Evolutionary conservation across 2,329 filamentous ascomycete genomes (phyloP).

Genomic region (Diplocarpon rosae): DNA sequence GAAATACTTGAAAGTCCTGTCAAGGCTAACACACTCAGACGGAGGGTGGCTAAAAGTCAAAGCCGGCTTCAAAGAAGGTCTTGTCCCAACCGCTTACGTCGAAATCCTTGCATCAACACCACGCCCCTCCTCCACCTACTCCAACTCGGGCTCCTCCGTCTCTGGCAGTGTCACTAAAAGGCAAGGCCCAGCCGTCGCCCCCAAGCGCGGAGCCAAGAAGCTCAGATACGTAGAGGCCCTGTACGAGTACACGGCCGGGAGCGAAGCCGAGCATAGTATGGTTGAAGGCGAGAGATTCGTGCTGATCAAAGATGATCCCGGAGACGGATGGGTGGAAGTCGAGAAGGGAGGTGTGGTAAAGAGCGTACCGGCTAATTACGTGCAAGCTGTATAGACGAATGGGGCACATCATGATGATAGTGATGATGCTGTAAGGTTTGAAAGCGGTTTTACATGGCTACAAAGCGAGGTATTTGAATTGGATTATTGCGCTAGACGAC

Average conservation of each 20-base stretch:
- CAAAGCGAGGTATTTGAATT: no score
- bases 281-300: conserved; percentile 84
- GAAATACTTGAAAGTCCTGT: background rate
- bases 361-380: conserved; percentile 90
- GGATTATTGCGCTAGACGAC: no score
- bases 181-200: conserved; percentile 58
- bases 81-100: conserved; percentile 80
- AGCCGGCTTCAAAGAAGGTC: conserved; percentile 61
- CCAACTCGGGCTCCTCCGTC: conserved; percentile 63
- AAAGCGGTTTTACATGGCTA: no score
- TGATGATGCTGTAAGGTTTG: no score
- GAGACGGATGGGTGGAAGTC: conserved; percentile 95
- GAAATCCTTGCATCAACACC: conserved; percentile 46
- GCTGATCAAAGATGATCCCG: conserved; percentile 73
- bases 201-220: conserved; percentile 84
- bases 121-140: conserved; percentile 66
- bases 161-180: conserved; percentile 34
- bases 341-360: conserved; percentile 79
- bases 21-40: conserved; percentile 43
- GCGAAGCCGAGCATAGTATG: conserved; percentile 84
- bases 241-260: conserved; percentile 83
- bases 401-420: no score
- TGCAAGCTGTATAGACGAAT: conserved; percentile 29
- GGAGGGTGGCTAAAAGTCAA: conserved; percentile 89
- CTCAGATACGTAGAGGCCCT: conserved; percentile 85